Conservation (phyloP, 2,329 filamentous ascomycete genomes). For the Ceratocystis papillata region DNA sequence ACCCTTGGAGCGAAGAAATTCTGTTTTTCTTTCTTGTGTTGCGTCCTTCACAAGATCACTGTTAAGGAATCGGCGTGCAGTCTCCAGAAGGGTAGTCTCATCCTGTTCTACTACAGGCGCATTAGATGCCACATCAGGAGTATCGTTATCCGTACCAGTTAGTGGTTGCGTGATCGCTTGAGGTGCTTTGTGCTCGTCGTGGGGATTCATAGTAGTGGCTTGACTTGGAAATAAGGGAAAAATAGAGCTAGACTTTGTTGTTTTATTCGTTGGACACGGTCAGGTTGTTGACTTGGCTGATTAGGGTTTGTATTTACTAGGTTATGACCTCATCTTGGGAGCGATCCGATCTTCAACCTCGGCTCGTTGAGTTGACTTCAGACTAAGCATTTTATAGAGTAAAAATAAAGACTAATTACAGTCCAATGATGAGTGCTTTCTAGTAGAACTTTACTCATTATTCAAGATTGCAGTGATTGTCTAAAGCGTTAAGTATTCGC, state of each 20-base stretch:
- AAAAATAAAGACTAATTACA: no score
- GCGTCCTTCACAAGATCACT: slow-evolving; percentile 61
- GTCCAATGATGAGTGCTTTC: no score
- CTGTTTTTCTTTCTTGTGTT: slow-evolving; percentile 58
- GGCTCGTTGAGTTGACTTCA: not conserved
- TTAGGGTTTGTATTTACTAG: not conserved
- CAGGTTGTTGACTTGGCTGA: slow-evolving; percentile 1
- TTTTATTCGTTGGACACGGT: not conserved
- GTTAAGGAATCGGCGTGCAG: slow-evolving; percentile 65
- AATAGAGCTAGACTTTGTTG: not conserved
- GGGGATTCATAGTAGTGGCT: slow-evolving; percentile 17
- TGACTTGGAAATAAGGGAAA: not conserved
- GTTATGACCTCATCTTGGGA: not conserved
- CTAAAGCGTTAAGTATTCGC: not conserved
- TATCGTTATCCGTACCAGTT: slow-evolving; percentile 9
- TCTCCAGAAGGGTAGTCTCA: slow-evolving; percentile 36
- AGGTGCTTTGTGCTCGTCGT: slow-evolving; percentile 6
- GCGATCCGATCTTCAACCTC: not conserved
- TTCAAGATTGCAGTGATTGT: not conserved
- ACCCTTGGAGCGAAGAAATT: slow-evolving; percentile 70
- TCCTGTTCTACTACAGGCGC: slow-evolving; percentile 5
- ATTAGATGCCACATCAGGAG: not conserved
- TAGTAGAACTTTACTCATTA: not conserved
- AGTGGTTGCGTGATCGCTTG: slow-evolving; percentile 4
- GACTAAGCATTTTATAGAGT: not conserved